Conservation (phyloP, 2,329 filamentous ascomycete species). For the Aspergillus hortae region DNA sequence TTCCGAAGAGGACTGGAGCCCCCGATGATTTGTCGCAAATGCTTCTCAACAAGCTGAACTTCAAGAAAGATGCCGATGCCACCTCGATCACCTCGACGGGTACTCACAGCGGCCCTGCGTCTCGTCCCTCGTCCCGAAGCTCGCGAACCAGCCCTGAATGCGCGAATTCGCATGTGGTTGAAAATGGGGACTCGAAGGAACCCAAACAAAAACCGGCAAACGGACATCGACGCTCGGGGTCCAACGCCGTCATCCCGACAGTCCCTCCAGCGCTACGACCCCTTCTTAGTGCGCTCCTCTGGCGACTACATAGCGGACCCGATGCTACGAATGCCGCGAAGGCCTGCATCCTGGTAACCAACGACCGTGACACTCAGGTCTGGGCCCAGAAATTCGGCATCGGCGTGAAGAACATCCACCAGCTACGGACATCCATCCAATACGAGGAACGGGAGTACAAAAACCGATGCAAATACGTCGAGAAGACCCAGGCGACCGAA, state of each 20-base stretch:
- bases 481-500: conserved; percentile 40
- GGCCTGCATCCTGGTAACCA: conserved; percentile 42
- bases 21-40: conserved; percentile 45
- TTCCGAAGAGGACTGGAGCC: conserved; percentile 17
- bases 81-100: conserved; percentile 40
- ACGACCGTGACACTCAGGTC: conserved; percentile 40
- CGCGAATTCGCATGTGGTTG: conserved; percentile 23
- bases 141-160: conserved; percentile 46
- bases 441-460: conserved; percentile 46
- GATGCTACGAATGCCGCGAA: conserved; percentile 32
- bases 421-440: conserved; percentile 45
- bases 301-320: conserved; percentile 40
- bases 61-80: conserved; percentile 40
- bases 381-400: conserved; percentile 49
- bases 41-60: conserved; percentile 47
- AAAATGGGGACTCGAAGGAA: conserved; percentile 20
- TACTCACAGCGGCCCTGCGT: conserved; percentile 41
- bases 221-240: conserved; percentile 31
- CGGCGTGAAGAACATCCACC: conserved; percentile 46
- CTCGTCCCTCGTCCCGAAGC: conserved; percentile 43
- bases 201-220: conserved; percentile 17
- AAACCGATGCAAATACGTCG: conserved; percentile 43
- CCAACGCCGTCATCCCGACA: conserved; percentile 33
- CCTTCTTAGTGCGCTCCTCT: conserved; percentile 44
- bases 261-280: conserved; percentile 40